Conservation (phyloP, 495 filamentous ascomycete genomes). For the Xylaria intraflava region DNA sequence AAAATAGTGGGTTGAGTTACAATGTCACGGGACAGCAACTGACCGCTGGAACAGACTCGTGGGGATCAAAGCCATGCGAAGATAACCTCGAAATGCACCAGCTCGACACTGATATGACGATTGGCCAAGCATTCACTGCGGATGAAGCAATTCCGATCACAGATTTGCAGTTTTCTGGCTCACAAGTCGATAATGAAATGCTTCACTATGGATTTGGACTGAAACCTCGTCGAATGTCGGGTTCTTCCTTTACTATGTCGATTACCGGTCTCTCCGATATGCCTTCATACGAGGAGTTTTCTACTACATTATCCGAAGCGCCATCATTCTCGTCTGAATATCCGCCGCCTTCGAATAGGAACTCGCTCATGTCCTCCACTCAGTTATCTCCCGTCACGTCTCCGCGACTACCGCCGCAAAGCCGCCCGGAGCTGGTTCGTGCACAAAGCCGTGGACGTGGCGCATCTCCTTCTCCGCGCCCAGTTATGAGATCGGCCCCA, state of each 20-base stretch:
- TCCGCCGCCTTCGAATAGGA: constrained; percentile 49
- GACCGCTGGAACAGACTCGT: constrained; percentile 34
- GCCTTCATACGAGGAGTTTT: constrained; percentile 55
- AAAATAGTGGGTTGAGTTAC: constrained; percentile 41
- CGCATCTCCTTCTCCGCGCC: constrained; percentile 60
- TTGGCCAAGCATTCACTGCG: constrained; percentile 49
- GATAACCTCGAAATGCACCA: constrained; percentile 40
- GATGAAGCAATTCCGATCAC: constrained; percentile 52
- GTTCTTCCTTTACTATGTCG: constrained; percentile 53
- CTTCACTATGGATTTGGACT: constrained; percentile 35
- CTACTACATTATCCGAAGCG: constrained; percentile 48
- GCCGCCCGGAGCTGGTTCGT: constrained; percentile 48
- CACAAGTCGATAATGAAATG: constrained; percentile 34
- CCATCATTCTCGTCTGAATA: constrained; percentile 52
- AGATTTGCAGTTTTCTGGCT: constrained; percentile 40
- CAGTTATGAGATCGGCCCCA: constrained; percentile 55
- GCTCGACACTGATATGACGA: constrained; percentile 45
- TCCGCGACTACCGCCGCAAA: constrained; percentile 52
- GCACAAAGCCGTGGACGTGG: constrained; percentile 53
- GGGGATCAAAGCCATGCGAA: constrained; percentile 46
- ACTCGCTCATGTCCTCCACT: constrained; percentile 53
- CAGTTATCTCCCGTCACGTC: constrained; percentile 54
- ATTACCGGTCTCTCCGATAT: constrained; percentile 53
- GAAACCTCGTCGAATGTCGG: constrained; percentile 49
- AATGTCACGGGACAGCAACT: constrained; percentile 17